These are phyloP conservation scores for Populus euphratica DNA, from an alignment of 345 rosid genomes.

Conservation along the genomic window DNA sequence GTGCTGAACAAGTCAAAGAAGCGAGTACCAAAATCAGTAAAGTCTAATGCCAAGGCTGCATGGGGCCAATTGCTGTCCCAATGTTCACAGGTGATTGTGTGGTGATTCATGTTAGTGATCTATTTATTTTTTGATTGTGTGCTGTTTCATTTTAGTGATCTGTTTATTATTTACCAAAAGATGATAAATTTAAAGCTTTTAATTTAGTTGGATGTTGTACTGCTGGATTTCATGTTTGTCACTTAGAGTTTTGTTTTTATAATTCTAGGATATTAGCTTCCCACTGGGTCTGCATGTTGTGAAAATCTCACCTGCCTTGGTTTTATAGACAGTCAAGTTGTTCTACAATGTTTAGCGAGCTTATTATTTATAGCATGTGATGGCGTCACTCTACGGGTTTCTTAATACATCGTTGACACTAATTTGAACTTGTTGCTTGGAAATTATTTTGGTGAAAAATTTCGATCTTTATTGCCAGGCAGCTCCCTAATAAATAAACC, in stretches of 20 bases:
- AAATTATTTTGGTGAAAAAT: not conserved
- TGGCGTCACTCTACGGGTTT: not conserved
- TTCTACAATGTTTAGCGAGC: not conserved
- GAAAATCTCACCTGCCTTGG: not conserved
- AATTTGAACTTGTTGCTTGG: not conserved
- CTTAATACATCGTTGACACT: not conserved
- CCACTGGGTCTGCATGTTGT: not conserved
- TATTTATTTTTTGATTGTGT: conserved; percentile 4
- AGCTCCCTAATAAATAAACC: not conserved
- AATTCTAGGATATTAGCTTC: not conserved
- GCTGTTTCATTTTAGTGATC: not conserved
- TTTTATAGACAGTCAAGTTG: not conserved
- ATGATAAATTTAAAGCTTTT: not conserved
- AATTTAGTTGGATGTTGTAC: too few species aligned
- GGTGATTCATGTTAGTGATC: not conserved
- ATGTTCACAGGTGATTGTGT: conserved; percentile 58
- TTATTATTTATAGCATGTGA: not conserved
- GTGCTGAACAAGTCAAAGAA: conserved; percentile 37
- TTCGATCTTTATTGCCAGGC: not conserved
- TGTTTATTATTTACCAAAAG: not conserved
- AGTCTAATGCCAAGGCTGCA: conserved; percentile 45
- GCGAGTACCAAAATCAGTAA: conserved; percentile 31
- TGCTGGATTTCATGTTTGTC: not conserved
- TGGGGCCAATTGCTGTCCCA: conserved; percentile 95
- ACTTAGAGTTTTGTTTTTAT: not conserved